phyloP scores from a whole-genome alignment of 176 grass and related monocot species.

The Zoysia japonica region DNA sequence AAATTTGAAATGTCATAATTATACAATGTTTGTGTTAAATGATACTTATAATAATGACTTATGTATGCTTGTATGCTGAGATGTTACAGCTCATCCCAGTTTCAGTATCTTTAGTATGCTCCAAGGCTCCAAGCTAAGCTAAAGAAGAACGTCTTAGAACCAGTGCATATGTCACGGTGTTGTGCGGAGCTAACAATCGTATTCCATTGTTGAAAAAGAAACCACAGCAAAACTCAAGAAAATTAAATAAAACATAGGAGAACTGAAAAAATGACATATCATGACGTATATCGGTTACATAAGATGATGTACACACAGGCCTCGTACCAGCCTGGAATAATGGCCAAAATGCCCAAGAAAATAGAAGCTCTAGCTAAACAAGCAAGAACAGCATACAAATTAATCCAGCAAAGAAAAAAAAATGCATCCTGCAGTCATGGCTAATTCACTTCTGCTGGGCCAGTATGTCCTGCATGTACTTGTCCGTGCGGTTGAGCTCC shows the following conservation, averaged over 20 bases:
- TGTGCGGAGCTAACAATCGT: too few relatives aligned
- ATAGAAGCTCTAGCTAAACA: conserved; percentile 19
- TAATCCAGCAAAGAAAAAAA: background rate
- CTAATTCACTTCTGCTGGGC: conserved; percentile 43
- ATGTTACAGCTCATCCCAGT: too few relatives aligned
- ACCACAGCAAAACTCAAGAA: too few relatives aligned
- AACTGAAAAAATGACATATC: conserved; percentile 21
- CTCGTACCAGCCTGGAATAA: background rate
- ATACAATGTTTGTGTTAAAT: too few relatives aligned
- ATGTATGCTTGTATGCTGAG: too few relatives aligned
- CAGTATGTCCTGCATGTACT: conserved; percentile 60
- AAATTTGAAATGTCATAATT: too few relatives aligned
- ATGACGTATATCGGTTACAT: background rate
- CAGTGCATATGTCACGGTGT: too few relatives aligned
- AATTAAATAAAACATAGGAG: background rate
- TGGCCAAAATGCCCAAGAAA: conserved; percentile 12
- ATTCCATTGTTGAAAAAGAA: too few relatives aligned
- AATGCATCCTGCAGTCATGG: background rate
- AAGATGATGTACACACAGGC: conserved; percentile 34
- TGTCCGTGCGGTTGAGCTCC: conserved; percentile 68
- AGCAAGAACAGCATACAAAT: background rate
- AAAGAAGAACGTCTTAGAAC: too few relatives aligned
- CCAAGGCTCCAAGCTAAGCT: too few relatives aligned
- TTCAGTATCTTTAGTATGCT: too few relatives aligned
- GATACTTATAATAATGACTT: too few relatives aligned